Evolutionary conservation across 768 basidiomycete genomes (phyloP), one percentile per base, ranked within the genome.

Genomic region (Auricularia auricula-judae): DNA sequence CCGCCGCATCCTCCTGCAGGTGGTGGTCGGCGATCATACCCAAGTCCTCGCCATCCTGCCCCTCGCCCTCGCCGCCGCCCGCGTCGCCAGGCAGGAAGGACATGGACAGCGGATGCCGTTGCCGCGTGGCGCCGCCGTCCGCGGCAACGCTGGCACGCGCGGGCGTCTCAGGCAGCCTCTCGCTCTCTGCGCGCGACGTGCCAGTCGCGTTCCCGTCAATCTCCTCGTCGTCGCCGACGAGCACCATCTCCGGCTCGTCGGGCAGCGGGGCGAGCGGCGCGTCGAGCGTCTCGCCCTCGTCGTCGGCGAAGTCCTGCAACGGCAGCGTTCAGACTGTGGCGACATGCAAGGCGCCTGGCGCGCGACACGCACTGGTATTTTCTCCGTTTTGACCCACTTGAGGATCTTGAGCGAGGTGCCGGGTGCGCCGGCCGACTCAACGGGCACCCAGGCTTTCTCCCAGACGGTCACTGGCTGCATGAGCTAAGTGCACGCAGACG

Each of bases 381-480:
- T 88, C 65, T 91, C 88, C 14, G 89, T 89, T 72, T 86, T 88
- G 11, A 87, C 83, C 91, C 91, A 93, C 71, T 86, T 87, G 70
- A 80, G 83, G 29, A 91, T 79, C 70, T 85, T 87, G 60, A 92
- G 74, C 23, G 77, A 80, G 23, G 89, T 82, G 34, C 82, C 82
- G 33, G 83, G 73, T 14, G 8, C 39, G 18, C 82, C 69, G 29
- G 82, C 76, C 63, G 77, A 78, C 65, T 86, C 86, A 42, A 86
- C 82, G 12, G 79, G 73, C 11, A 82, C 78, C 88, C 88, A 89
- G 42, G 80, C 77, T 75, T 87, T 89, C 75, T 92, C 89, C 91
- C 90, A 93, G 67, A 86, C 89, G 34, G 81, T 83, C n/a, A 92
- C 91, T 5, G 91, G 91, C 70, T 89, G 88, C 87, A 92, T 91